Evolutionary conservation across 345 rosid genomes (phyloP).

Genomic region (Combretum micranthum): DNA sequence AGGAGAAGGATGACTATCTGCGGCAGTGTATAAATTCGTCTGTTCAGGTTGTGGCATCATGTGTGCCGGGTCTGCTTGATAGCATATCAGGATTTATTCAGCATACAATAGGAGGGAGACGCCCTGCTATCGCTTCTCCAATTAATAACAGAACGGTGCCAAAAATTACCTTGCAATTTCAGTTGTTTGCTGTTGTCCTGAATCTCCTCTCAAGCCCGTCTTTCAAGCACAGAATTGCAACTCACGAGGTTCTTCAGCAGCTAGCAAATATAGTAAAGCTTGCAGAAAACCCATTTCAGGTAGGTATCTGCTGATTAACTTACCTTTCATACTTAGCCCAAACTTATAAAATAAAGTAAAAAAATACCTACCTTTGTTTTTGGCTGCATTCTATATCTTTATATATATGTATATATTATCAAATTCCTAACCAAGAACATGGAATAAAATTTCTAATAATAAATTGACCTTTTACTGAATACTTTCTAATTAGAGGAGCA

Average conservation of each 20-base stretch:
- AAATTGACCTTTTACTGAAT: no score
- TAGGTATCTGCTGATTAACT: conserved; percentile 22
- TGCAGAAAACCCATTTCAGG: conserved; percentile 87
- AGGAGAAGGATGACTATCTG: conserved; percentile 80
- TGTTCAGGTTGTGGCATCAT: conserved; percentile 55
- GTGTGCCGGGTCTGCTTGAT: conserved; percentile 66
- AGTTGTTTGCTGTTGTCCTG: conserved; percentile 77
- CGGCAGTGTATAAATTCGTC: conserved; percentile 72
- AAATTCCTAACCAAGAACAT: no score
- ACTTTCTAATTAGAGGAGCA: no score
- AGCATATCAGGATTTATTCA: conserved; percentile 69
- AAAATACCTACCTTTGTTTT: no score
- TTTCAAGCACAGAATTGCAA: conserved; percentile 71
- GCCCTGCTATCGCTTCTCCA: conserved; percentile 66
- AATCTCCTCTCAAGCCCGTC: conserved; percentile 81
- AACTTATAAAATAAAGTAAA: neutral
- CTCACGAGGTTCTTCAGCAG: conserved; percentile 59
- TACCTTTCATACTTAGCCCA: neutral
- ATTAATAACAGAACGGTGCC: conserved; percentile 51
- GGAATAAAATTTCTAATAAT: no score
- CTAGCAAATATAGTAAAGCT: conserved; percentile 73
- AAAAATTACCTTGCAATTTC: conserved; percentile 41
- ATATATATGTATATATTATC: no score
- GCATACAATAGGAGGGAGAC: conserved; percentile 79
- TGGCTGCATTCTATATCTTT: no score